Evolutionary conservation across 2,329 filamentous ascomycete species (phyloP), one percentile per base, ranked within the genome.

Genomic region (Nigrospora osmanthi): DNA sequence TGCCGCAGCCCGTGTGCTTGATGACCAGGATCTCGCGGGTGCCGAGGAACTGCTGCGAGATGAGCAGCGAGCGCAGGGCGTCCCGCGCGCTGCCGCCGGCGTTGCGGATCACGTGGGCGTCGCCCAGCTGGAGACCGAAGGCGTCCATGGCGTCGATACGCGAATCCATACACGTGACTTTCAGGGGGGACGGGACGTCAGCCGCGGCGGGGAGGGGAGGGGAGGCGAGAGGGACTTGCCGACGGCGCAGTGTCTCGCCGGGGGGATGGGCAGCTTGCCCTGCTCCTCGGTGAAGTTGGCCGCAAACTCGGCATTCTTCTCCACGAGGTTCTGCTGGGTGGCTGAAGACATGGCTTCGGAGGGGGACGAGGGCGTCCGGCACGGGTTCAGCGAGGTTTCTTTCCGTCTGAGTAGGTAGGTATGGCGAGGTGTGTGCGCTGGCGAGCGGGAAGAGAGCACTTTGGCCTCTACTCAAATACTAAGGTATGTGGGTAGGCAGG

Each of bases 141-240:
- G 83, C 83, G 12, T 75, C 68, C 3, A 79, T 74, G 0, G 87
- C 80, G 54, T 91, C 75, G 54, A 82, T 69, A 42, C 87, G 80
- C 6, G 87, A 84, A 57, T 93, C 87, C 86, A 93, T 93, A 65
- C 87, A 93, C 0, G 85, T 87, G 38, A 91, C 74, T 76, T 28
- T 16, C 14, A 4, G 14, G 11, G 4, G 12, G 16, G 3, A 16
- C 30, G 41, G 38, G 46, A 45, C 37, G 36, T 28, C 62, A 55
- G 32, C 36, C 28, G 14, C 35, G 41, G 17, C 12, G 23, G 55
- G 50, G n/a, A 55, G 49, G 12, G 53, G 48, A 35, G 36, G 30
- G n/a, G 38, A 28, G 17, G 41, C 40, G 13, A 19, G 13, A 14
- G n/a, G 6, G 17, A 58, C 68, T 32, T 71, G 83, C 81, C 63